Evolutionary conservation across 2,329 filamentous ascomycete genomes (phyloP).

Genomic region (Ceratocystis alfenasii): DNA sequence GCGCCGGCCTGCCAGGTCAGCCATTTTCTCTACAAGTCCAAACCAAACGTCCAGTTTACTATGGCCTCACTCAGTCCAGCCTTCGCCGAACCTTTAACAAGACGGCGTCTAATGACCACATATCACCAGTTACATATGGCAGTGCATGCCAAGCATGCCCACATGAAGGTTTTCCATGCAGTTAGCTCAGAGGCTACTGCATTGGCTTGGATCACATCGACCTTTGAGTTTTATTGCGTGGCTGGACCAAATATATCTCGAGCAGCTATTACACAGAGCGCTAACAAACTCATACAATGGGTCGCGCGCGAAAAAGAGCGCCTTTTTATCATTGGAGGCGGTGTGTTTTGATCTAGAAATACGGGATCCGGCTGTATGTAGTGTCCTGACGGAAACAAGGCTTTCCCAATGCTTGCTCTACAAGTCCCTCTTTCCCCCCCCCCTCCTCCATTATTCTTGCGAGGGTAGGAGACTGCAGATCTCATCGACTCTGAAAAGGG

Average conservation of each 20-base stretch:
- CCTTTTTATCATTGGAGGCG: slow-evolving; percentile 94
- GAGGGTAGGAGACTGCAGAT: neutral
- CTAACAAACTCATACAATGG: slow-evolving; percentile 85
- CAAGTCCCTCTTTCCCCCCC: neutral
- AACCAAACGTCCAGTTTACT: slow-evolving; percentile 86
- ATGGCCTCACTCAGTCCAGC: slow-evolving; percentile 71
- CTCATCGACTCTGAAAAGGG: neutral
- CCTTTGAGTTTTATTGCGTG: slow-evolving; percentile 94
- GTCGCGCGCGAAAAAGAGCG: slow-evolving; percentile 83
- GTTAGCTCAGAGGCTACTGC: slow-evolving; percentile 64
- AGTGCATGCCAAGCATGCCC: slow-evolving; percentile 72
- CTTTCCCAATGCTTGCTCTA: neutral
- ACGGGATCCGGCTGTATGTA: slow-evolving; percentile 2
- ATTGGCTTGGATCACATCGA: slow-evolving; percentile 79
- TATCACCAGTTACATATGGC: slow-evolving; percentile 77
- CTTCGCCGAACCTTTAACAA: slow-evolving; percentile 47
- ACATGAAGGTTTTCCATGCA: slow-evolving; percentile 76
- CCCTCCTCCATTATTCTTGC: neutral
- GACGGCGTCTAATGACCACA: slow-evolving; percentile 64
- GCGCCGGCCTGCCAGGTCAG: slow-evolving; percentile 67
- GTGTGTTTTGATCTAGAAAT: slow-evolving; percentile 48
- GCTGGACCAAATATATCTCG: slow-evolving; percentile 60
- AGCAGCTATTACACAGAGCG: slow-evolving; percentile 63
- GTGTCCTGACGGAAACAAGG: slow-evolving; percentile 1
- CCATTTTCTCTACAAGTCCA: slow-evolving; percentile 93